Evolutionary conservation across 768 basidiomycete species (phyloP), one percentile per base, ranked within the genome.

Genomic region (Boletales sp.): DNA sequence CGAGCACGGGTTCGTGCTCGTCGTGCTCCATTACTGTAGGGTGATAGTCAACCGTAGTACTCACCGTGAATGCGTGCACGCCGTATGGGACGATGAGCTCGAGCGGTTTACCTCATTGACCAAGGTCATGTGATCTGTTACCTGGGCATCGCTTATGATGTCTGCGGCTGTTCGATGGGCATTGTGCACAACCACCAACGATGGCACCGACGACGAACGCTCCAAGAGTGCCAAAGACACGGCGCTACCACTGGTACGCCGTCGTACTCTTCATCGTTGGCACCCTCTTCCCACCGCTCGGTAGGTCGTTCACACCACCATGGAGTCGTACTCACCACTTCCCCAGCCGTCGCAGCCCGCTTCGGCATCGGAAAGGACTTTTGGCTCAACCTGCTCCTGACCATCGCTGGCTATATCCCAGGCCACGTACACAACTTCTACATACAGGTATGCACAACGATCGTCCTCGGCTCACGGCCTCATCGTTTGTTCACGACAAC

Each of bases 391-490:
- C 67, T 91, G 5, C 64, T 95, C 57, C 70, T 94, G 33, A 94
- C 90, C n/a, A 79, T 97, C 47, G 86, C 83, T 64, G 94, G 94
- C 11, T 96, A 95, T 66, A 87, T 93, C 58, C 90, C 64, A 85
- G 90, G 91, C 18, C 94, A 97, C 65, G 83, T 72, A 47, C 94
- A 97, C 72, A 96, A 95, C 58, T 93, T 93, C 65, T 93, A 93
- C 73, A 90, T 93, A 51, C 89, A 90, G 78, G 87, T 86, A 62
- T 39, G 62, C 48, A 21, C 40, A 19, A 11, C 30, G 14, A 48
- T 53, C 41, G 42, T 35, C 14, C 32, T 32, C 19, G 28, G 8
- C 41, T 35, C 42, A 44, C 8, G 36, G 25, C 25, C 41, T 45
- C 38, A 41, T 51, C 15, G 57, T 49, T 28, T 55, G 42, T 41